Evolutionary conservation across 1,284 basidiomycete species (phyloP).

Genomic region (Coriolopsis trogii): DNA sequence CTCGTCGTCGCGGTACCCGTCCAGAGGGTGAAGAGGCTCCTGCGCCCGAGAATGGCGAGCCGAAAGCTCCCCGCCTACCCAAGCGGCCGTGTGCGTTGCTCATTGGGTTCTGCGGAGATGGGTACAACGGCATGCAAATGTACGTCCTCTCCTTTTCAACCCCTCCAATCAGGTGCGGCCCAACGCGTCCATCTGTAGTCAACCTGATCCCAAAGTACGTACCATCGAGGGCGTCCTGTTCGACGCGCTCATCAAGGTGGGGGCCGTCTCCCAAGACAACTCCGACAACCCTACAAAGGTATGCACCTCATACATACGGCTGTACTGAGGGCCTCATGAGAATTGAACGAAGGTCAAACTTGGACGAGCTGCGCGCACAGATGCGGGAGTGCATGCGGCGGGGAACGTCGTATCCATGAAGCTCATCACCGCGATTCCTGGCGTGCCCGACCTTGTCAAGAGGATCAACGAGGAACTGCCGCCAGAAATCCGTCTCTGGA

Average conservation of each 20-base stretch:
- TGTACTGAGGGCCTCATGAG: background rate
- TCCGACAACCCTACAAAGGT: constrained; percentile 91
- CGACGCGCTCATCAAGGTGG: constrained; percentile 84
- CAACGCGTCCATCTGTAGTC: constrained; percentile 35
- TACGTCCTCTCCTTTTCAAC: constrained; percentile 44
- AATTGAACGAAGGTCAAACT: constrained; percentile 67
- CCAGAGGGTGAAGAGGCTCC: constrained; percentile 33
- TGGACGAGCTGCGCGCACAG: constrained; percentile 91
- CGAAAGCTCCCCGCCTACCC: constrained; percentile 57
- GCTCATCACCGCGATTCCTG: constrained; percentile 80
- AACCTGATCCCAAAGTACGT: constrained; percentile 56
- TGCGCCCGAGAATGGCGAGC: constrained; percentile 27
- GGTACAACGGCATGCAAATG: constrained; percentile 97
- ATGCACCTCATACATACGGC: constrained; percentile 14
- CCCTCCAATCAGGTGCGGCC: background rate
- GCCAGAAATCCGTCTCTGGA: constrained; percentile 92
- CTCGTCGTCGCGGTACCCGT: constrained; percentile 35
- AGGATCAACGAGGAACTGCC: constrained; percentile 89
- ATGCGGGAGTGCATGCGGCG: constrained; percentile 97
- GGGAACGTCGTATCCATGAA: constrained; percentile 94
- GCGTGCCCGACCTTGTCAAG: constrained; percentile 70
- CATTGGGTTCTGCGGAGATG: constrained; percentile 80
- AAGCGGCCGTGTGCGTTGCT: constrained; percentile 76
- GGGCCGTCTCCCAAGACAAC: constrained; percentile 93
- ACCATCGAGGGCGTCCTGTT: constrained; percentile 96